A percentile compares a stretch with the other conserved stretches of the same genome.
Evolutionary conservation across 495 filamentous ascomycete genomes (phyloP).

Genomic region (Sordaria brevicollis): DNA sequence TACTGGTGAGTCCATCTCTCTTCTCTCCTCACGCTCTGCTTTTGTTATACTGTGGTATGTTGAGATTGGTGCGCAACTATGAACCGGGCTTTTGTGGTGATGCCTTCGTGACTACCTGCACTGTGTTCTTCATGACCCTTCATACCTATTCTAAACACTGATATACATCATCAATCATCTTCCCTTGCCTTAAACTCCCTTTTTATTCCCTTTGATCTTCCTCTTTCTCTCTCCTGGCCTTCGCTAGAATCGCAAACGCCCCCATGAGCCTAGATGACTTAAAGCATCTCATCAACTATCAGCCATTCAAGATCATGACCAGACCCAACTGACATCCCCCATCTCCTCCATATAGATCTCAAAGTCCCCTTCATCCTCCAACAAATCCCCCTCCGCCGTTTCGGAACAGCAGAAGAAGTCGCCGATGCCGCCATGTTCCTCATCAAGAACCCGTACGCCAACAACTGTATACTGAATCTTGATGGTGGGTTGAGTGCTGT

Average conservation of each 20-base stretch:
- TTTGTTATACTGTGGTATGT: background rate
- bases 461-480: constrained; percentile 78
- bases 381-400: constrained; percentile 55
- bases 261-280: too few species aligned
- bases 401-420: constrained; percentile 59
- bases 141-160: background rate
- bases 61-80: background rate
- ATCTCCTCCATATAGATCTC: constrained; percentile 9
- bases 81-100: background rate
- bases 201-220: too few species aligned
- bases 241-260: background rate
- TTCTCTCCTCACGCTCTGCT: background rate
- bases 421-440: constrained; percentile 77
- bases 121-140: too few species aligned
- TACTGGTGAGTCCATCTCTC: constrained; percentile 37
- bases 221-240: background rate
- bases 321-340: background rate
- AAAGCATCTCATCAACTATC: background rate
- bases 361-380: constrained; percentile 17
- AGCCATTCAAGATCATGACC: background rate
- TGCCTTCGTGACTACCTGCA: background rate
- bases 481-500: constrained; percentile 71
- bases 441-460: constrained; percentile 65
- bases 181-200: too few species aligned
- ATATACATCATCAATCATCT: background rate